These are phyloP conservation scores for Panicum virgatum DNA, from an alignment of 202 grass and related monocot genomes.

Conservation along the genomic window DNA sequence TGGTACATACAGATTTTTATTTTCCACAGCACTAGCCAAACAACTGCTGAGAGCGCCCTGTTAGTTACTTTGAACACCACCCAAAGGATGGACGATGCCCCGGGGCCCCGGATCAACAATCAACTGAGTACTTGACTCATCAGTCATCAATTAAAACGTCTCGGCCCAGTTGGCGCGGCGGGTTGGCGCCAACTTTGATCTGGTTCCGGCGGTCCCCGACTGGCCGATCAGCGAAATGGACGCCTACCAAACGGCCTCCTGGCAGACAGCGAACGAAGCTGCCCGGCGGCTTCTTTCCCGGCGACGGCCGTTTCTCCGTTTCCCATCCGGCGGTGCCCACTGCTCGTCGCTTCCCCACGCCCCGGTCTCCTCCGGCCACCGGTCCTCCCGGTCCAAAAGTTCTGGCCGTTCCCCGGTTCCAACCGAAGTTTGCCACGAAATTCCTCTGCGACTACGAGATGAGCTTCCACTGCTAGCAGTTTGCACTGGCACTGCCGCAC, in stretches of 20 bases:
- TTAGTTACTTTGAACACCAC: not conserved
- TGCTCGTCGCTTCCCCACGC: not conserved
- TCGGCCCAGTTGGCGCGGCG: not conserved
- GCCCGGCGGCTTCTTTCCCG: not conserved
- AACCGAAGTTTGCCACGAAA: not conserved
- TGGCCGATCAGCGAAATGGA: not conserved
- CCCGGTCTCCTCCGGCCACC: too few relatives aligned
- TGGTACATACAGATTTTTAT: too few relatives aligned
- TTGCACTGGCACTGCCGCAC: not conserved
- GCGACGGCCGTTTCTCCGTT: not conserved
- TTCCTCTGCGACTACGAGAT: not conserved
- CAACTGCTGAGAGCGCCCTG: too few relatives aligned
- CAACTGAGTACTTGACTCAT: not conserved
- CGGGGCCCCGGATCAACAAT: not conserved
- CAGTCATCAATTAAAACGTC: not conserved
- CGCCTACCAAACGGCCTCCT: not conserved
- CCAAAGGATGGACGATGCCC: not conserved
- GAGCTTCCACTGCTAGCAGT: not conserved
- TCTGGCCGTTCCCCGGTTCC: not conserved
- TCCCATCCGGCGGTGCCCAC: constrained; percentile 1
- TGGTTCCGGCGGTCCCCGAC: not conserved
- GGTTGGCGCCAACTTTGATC: not conserved
- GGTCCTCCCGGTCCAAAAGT: not conserved
- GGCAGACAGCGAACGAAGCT: constrained; percentile 14
- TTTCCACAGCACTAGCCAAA: too few relatives aligned